A percentile compares a stretch with the other conserved stretches of the same genome.
Conservation (phyloP, 331 rosid genomes). For the Phaseolus coccineus region DNA sequence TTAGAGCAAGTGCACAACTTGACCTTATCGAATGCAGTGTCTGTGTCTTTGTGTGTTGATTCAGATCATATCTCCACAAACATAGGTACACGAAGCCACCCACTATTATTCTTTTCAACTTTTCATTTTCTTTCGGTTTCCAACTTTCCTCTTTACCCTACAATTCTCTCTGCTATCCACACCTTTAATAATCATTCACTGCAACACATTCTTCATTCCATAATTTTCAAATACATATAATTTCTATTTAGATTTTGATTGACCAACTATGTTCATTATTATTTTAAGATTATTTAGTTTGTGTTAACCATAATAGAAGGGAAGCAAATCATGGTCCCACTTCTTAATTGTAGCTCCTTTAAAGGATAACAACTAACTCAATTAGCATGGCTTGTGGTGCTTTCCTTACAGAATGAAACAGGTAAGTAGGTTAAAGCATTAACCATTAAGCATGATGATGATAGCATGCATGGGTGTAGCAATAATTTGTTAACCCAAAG, state of each 20-base stretch:
- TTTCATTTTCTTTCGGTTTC: slow-evolving; percentile 28
- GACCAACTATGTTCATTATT: too few relatives aligned
- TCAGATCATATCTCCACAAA: neutral
- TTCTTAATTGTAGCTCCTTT: neutral
- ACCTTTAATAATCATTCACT: neutral
- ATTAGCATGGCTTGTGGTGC: neutral
- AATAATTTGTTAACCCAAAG: too few relatives aligned
- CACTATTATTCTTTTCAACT: slow-evolving; percentile 16
- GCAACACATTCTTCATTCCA: neutral
- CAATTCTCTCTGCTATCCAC: neutral
- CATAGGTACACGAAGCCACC: slow-evolving; percentile 9
- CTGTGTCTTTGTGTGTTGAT: too few relatives aligned
- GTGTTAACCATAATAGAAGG: neutral
- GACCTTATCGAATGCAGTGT: slow-evolving; percentile 38
- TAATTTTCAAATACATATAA: neutral
- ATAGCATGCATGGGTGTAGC: too few relatives aligned
- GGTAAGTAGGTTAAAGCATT: neutral
- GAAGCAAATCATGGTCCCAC: neutral
- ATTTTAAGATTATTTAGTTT: too few relatives aligned
- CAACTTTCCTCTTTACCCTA: neutral
- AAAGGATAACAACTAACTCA: neutral
- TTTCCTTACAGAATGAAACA: slow-evolving; percentile 24
- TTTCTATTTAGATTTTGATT: too few relatives aligned
- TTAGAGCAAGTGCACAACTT: slow-evolving; percentile 29
- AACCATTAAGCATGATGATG: too few relatives aligned